Evolutionary conservation across 163 green algal genomes (phyloP), one percentile per base, ranked within the genome.

Genomic region (Prototheca wickerhamii): DNA sequence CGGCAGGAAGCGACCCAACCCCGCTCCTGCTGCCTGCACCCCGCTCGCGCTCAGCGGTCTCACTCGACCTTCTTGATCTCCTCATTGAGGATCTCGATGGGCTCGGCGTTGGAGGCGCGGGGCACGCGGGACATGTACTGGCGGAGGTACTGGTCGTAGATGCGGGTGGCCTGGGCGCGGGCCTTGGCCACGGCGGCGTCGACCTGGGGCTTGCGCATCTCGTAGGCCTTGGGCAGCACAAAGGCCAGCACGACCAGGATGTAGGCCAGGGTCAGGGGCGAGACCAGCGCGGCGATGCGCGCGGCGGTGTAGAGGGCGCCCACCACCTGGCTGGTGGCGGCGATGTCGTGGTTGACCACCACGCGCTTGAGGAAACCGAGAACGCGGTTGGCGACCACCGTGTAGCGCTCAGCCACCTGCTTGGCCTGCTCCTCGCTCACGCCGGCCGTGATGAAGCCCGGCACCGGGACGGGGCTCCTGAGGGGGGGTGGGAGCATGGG

Each of bases 171-270:
- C 58, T 72, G 43, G 17, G 30, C 10, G 29, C 59, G 52, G 23
- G 46, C 62, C 20, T 63, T 73, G 50, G 40, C 31, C 1, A 79
- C 21, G 3, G 44, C 37, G 23, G 23, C 40, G 61, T 90, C 84
- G 54, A 90, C 81, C 51, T 90, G 73, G 29, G 81, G 71, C 74
- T 90, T 84, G 52, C 79, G 82, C 67, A 90, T 68, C 72, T 86
- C 80, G 58, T 90, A 90, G 53, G 84, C 55, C 74, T 90, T 90
- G 49, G 83, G 83, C 35, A 84, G 55, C 3, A 55, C 73, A 57
- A 89, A 90, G 21, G 72, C 72, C 0, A 68, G 59, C 26, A 82
- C 35, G 8, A 82, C 53, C 23, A 64, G 17, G 4, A 58, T 66
- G 68, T 84, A 90, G 6, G 75, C 68, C 72, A 90, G 64, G 21